Evolutionary conservation across 2,329 filamentous ascomycete genomes (phyloP).

Genomic region (Colletotrichum viniferum): DNA sequence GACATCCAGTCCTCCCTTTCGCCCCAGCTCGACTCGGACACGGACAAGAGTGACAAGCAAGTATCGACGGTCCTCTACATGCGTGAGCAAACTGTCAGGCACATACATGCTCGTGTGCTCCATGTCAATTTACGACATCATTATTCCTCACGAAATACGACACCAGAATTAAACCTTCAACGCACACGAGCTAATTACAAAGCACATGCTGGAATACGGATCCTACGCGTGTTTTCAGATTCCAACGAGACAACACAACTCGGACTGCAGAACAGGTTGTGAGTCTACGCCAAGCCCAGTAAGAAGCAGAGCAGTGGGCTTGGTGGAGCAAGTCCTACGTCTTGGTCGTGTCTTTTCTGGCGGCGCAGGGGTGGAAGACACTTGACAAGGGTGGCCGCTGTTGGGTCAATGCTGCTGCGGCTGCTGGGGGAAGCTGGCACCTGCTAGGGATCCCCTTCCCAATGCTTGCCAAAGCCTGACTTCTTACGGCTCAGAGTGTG

Average conservation of each 20-base stretch:
- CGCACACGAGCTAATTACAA: not conserved
- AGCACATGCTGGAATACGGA: not conserved
- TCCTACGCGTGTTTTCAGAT: not conserved
- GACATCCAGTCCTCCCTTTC: not conserved
- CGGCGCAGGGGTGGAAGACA: not conserved
- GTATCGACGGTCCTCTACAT: not conserved
- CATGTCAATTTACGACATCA: not conserved
- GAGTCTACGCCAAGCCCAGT: constrained; percentile 1
- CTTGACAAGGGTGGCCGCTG: not conserved
- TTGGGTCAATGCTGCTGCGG: constrained; percentile 7
- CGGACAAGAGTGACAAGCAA: not conserved
- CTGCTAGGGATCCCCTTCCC: not conserved
- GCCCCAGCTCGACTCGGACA: not conserved
- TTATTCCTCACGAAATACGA: not conserved
- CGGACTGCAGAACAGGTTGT: not conserved
- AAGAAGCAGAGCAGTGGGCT: constrained; percentile 1
- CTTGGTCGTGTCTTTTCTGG: not conserved
- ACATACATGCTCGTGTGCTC: constrained; percentile 8
- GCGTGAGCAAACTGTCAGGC: not conserved
- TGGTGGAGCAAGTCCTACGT: not conserved
- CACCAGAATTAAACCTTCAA: not conserved
- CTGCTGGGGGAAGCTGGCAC: not conserved
- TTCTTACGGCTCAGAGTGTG: not conserved
- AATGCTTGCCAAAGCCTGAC: not conserved
- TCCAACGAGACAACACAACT: constrained; percentile 10